Conservation (phyloP, 352 stramenopile species). For the Globisporangium sylvaticum region DNA sequence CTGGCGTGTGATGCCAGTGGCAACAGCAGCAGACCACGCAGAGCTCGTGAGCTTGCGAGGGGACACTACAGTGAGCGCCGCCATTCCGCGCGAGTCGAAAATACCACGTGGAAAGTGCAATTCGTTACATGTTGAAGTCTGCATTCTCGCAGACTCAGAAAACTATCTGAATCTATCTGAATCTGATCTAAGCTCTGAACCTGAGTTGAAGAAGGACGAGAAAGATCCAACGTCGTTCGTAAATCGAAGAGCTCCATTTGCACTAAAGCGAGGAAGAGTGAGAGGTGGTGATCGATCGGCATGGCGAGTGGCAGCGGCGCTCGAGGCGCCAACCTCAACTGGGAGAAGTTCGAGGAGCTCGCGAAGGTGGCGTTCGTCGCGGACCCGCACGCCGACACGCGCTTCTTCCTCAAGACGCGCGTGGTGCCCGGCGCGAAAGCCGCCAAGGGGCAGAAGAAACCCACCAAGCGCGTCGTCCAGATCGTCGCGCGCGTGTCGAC, state of each 20-base stretch:
- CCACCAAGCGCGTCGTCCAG: slow-evolving; percentile 20
- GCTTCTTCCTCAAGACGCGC: slow-evolving; percentile 61
- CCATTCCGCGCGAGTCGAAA: background rate
- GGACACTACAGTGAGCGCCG: background rate
- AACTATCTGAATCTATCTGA: background rate
- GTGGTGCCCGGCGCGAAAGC: slow-evolving; percentile 1
- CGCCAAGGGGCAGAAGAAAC: slow-evolving; percentile 17
- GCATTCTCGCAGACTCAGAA: background rate
- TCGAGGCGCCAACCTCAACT: slow-evolving; percentile 27
- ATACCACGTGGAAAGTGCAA: background rate
- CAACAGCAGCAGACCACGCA: background rate
- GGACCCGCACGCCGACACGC: slow-evolving; percentile 39
- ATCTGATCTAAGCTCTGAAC: background rate
- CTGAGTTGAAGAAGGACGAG: background rate
- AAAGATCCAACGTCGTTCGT: background rate
- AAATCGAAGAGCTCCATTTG: background rate
- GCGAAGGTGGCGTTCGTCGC: slow-evolving; percentile 58
- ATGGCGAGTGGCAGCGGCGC: slow-evolving; percentile 5
- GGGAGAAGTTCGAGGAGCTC: slow-evolving; percentile 72
- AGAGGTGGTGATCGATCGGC: background rate
- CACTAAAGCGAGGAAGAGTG: background rate
- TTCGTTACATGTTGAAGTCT: background rate
- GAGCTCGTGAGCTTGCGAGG: background rate
- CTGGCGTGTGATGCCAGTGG: background rate
- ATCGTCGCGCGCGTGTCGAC: slow-evolving; percentile 47